A percentile compares a stretch with the other conserved stretches of the same genome.
These are phyloP conservation scores for Ceratocystis smalleyi DNA, from an alignment of 2,329 filamentous ascomycete species.

Conservation along the genomic window DNA sequence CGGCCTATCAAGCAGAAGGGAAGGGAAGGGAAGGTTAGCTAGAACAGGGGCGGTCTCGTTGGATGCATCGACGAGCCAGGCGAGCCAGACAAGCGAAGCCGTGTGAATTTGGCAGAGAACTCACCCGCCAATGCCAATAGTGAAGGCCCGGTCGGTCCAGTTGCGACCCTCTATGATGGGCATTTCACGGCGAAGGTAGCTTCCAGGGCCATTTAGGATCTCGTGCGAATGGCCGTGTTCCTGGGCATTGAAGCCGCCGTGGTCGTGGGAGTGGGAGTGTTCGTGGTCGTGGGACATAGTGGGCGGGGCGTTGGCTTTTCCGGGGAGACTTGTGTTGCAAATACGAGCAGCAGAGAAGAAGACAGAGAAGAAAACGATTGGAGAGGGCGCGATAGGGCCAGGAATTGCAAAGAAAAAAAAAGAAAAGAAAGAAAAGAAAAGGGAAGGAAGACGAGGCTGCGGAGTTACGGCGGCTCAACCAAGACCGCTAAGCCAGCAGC, in stretches of 20 bases:
- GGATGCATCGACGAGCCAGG: no score
- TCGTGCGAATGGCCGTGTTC: conserved; percentile 94
- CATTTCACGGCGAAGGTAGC: conserved; percentile 80
- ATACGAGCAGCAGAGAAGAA: background rate
- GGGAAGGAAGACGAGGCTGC: background rate
- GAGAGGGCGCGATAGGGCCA: background rate
- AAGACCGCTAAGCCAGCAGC: background rate
- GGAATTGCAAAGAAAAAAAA: background rate
- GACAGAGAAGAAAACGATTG: background rate
- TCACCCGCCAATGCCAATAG: conserved; percentile 93
- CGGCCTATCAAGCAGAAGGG: conserved; percentile 39
- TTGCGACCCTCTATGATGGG: conserved; percentile 76
- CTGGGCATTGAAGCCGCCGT: conserved; percentile 31
- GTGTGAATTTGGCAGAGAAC: conserved; percentile 21
- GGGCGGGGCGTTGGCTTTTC: background rate
- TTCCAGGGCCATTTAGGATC: conserved; percentile 85
- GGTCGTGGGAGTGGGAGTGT: conserved; percentile 14
- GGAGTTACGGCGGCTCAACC: background rate
- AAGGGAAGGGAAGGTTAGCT: no score
- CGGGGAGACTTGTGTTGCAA: background rate
- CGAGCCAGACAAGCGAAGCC: no score
- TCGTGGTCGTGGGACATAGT: conserved; percentile 2
- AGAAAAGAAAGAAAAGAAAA: background rate
- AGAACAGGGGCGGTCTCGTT: no score
- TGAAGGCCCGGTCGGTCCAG: conserved; percentile 83